Evolutionary conservation across 1,139 yeast species (phyloP).

Genomic region (Lodderomyces elongisporus): DNA sequence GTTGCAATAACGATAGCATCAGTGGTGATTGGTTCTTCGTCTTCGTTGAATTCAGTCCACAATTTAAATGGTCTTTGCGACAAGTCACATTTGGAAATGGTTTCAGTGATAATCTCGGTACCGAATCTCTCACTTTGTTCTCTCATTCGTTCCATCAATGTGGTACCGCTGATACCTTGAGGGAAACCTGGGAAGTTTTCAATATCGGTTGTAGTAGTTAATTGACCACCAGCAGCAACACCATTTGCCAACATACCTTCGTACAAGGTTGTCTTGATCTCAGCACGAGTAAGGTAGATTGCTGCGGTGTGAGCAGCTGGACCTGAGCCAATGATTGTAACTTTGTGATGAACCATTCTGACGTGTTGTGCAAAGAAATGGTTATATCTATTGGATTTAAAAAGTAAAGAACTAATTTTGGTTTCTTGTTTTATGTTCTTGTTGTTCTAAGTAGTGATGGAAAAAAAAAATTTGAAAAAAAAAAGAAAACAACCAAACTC

Average conservation of each 20-base stretch:
- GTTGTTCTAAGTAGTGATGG: too few relatives aligned
- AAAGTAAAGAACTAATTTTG: too few relatives aligned
- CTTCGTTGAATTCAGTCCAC: conserved; percentile 95
- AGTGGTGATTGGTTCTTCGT: conserved; percentile 80
- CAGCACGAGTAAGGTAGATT: conserved; percentile 93
- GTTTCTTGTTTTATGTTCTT: too few relatives aligned
- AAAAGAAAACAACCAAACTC: too few relatives aligned
- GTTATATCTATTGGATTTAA: not conserved
- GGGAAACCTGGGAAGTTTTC: conserved; percentile 99
- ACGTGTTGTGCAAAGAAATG: too few relatives aligned
- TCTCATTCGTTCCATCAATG: conserved; percentile 90
- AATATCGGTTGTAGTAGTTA: conserved; percentile 94
- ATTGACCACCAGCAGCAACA: conserved; percentile 97
- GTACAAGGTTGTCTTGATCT: conserved; percentile 85
- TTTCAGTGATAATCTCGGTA: conserved; percentile 89
- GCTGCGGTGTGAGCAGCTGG: conserved; percentile 99
- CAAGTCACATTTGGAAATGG: conserved; percentile 85
- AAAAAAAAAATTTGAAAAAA: too few relatives aligned
- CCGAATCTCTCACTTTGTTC: conserved; percentile 84
- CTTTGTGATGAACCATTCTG: conserved; percentile 83
- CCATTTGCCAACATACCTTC: conserved; percentile 98
- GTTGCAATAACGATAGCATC: conserved; percentile 93
- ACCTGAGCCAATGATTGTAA: conserved; percentile 93
- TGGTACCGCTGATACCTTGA: conserved; percentile 81
- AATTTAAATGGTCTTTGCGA: conserved; percentile 85